Percentiles rank a stretch among this genome's conserved stretches.
phyloP scores from a whole-genome alignment of 768 basidiomycete species.

The Pisolithus tinctorius region DNA sequence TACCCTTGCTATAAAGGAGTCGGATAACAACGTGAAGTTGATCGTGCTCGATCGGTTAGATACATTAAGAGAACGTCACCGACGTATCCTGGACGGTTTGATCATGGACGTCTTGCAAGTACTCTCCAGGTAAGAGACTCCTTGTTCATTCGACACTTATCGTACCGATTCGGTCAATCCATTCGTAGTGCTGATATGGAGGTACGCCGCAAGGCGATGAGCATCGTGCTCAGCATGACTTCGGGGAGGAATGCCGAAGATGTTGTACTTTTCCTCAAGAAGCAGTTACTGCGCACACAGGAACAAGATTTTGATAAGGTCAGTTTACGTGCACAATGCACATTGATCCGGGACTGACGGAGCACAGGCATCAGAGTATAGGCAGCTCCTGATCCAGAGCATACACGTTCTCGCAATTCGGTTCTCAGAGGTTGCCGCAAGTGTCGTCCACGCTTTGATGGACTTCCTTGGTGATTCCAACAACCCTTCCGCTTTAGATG shows the following conservation, averaged over 20 bases:
- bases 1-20: slow-evolving; percentile 87
- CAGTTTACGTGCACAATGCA: neutral
- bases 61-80: slow-evolving; percentile 73
- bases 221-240: slow-evolving; percentile 87
- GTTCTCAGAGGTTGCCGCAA: slow-evolving; percentile 94
- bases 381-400: slow-evolving; percentile 93
- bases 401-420: slow-evolving; percentile 96
- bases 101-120: slow-evolving; percentile 96
- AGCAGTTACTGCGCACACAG: slow-evolving; percentile 90
- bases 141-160: neutral
- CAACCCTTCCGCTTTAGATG: slow-evolving; percentile 92
- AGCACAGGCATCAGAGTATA: slow-evolving; percentile 80
- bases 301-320: slow-evolving; percentile 93
- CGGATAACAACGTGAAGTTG: slow-evolving; percentile 98
- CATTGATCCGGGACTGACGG: neutral
- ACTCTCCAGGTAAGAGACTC: slow-evolving; percentile 55
- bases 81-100: slow-evolving; percentile 79
- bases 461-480: slow-evolving; percentile 93
- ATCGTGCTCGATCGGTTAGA: slow-evolving; percentile 94
- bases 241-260: slow-evolving; percentile 95
- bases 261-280: slow-evolving; percentile 93
- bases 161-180: neutral
- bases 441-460: slow-evolving; percentile 89
- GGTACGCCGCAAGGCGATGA: slow-evolving; percentile 87
- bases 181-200: slow-evolving; percentile 84